A percentile compares a stretch with the other conserved stretches of the same genome.
Conservation (phyloP, 768 basidiomycete genomes). For the Cyathus striatus region DNA sequence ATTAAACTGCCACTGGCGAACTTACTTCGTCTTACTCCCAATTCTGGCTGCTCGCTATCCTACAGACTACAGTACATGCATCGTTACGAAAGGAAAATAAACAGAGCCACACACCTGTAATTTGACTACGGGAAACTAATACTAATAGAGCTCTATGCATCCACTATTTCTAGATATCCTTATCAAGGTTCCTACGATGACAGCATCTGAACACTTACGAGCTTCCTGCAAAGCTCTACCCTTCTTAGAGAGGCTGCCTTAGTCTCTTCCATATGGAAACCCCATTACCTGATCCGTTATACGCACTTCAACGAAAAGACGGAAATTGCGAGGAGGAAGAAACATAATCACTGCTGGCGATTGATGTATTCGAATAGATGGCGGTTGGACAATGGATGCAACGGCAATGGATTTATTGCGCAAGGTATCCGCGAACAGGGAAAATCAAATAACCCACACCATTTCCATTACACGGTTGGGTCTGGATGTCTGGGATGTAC, state of each 20-base stretch:
- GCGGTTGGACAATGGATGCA: slow-evolving; percentile 41
- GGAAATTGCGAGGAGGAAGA: slow-evolving; percentile 28
- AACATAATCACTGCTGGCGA: slow-evolving; percentile 35
- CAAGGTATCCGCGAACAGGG: no score
- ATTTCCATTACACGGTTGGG: slow-evolving; percentile 32
- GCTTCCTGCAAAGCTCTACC: slow-evolving; percentile 32
- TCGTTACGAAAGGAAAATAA: no score
- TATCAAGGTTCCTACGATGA: slow-evolving; percentile 16
- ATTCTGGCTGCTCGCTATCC: no score
- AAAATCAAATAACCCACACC: no score
- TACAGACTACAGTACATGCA: no score
- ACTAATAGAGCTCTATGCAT: slow-evolving; percentile 3
- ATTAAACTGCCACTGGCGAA: no score
- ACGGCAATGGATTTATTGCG: no score
- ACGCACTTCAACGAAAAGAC: slow-evolving; percentile 26
- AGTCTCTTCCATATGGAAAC: slow-evolving; percentile 40
- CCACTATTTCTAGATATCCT: slow-evolving; percentile 24
- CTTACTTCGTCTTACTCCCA: no score
- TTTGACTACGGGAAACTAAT: no score
- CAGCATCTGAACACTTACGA: slow-evolving; percentile 25
- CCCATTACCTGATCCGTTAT: slow-evolving; percentile 48
- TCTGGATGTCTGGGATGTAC: slow-evolving; percentile 53
- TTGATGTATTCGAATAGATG: slow-evolving; percentile 39
- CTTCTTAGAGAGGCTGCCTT: slow-evolving; percentile 40
- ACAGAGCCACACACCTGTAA: no score